Evolutionary conservation across 352 stramenopile genomes (phyloP).

Genomic region (Globisporangium takayamanum): DNA sequence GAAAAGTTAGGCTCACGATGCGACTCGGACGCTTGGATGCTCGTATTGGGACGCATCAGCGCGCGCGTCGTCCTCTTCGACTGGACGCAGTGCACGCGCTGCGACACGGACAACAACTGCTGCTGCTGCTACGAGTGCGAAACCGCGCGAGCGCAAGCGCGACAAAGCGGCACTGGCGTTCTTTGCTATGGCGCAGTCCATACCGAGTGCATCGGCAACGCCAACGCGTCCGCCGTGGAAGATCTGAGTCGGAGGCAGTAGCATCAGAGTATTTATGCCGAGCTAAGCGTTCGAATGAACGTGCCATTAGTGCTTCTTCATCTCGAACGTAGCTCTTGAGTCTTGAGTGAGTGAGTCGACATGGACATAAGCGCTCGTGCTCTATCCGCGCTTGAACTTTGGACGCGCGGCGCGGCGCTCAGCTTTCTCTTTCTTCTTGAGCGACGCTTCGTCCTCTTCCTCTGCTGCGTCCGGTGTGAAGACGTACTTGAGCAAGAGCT

Average conservation of each 20-base stretch:
- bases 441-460: constrained; percentile 41
- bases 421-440: constrained; percentile 76
- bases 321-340: too few species aligned
- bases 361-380: too few species aligned
- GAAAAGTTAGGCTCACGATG: too few species aligned
- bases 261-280: constrained; percentile 5
- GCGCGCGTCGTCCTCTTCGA: too few species aligned
- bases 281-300: not conserved
- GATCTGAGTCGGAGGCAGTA: constrained; percentile 3
- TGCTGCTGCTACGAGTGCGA: not conserved
- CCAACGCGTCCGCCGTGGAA: constrained; percentile 15
- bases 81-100: too few species aligned
- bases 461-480: constrained; percentile 58
- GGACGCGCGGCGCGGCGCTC: constrained; percentile 52
- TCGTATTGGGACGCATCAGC: too few species aligned
- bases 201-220: constrained; percentile 1
- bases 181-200: not conserved
- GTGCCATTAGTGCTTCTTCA: too few species aligned
- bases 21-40: too few species aligned
- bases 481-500: constrained; percentile 77
- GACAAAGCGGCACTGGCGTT: not conserved
- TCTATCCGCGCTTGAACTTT: constrained; percentile 47
- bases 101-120: not conserved
- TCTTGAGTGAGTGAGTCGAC: too few species aligned
- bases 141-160: constrained; percentile 5